Percentiles rank a stretch among this genome's conserved stretches.
These are phyloP conservation scores for Ophidiomyces ophidiicola DNA, from an alignment of 2,329 filamentous ascomycete species.

Conservation along the genomic window DNA sequence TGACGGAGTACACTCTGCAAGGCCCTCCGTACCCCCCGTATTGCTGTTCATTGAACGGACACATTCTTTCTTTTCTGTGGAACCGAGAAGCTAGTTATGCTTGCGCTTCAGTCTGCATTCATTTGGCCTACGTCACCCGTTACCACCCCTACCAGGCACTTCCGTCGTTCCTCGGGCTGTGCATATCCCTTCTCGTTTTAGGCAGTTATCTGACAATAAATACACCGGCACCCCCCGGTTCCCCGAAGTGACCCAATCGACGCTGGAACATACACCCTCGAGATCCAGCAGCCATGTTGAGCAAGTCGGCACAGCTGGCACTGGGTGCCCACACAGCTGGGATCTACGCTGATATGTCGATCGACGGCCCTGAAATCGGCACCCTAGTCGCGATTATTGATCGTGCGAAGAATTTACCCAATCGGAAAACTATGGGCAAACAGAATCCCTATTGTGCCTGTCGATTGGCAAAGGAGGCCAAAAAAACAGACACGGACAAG, in stretches of 20 bases:
- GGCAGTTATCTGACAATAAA: not conserved
- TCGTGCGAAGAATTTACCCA: conserved; percentile 91
- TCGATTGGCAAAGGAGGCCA: conserved; percentile 86
- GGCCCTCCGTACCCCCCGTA: not conserved
- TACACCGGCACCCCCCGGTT: too few relatives aligned
- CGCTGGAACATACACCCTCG: not conserved
- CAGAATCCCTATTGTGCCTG: conserved; percentile 96
- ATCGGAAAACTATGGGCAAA: conserved; percentile 94
- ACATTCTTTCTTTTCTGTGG: not conserved
- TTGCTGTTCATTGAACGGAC: not conserved
- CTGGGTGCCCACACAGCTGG: conserved; percentile 59
- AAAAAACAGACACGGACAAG: conserved; percentile 90
- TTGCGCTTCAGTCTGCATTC: conserved; percentile 4
- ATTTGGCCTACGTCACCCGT: conserved; percentile 8
- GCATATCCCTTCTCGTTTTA: not conserved
- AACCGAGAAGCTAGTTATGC: conserved; percentile 1
- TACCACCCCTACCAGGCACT: not conserved
- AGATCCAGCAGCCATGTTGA: conserved; percentile 8
- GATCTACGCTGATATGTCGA: conserved; percentile 85
- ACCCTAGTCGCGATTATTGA: conserved; percentile 87
- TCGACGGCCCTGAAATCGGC: conserved; percentile 86
- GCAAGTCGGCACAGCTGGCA: conserved; percentile 11
- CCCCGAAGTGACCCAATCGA: too few relatives aligned
- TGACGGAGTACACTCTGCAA: too few relatives aligned
- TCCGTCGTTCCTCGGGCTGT: conserved; percentile 7